Percentiles rank a stretch among this genome's conserved stretches.
Conservation (phyloP, 805 yeast species). For the Sporopachydermia lactativora region DNA sequence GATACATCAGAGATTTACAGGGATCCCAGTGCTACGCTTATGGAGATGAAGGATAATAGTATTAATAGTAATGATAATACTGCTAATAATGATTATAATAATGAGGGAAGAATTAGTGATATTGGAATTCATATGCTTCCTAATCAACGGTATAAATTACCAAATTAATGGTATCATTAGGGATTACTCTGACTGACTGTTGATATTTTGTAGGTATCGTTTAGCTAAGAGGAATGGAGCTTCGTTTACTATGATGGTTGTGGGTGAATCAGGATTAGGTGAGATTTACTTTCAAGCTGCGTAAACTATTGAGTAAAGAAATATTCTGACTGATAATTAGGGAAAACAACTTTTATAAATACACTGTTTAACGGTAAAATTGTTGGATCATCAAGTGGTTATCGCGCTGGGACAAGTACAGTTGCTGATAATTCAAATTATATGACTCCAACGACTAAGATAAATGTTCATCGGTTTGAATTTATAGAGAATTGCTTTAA, state of each 20-base stretch:
- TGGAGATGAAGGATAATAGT: too few species aligned
- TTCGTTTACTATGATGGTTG: constrained; percentile 67
- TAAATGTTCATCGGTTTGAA: constrained; percentile 28
- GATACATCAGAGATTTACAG: too few species aligned
- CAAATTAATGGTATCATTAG: too few species aligned
- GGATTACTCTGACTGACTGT: too few species aligned
- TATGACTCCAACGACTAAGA: constrained; percentile 21
- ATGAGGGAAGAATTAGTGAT: too few species aligned
- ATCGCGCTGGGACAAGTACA: too few species aligned
- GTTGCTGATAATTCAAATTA: too few species aligned
- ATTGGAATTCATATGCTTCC: too few species aligned
- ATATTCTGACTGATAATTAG: constrained; percentile 14
- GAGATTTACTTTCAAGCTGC: constrained; percentile 14
- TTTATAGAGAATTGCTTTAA: constrained; percentile 47
- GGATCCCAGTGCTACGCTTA: too few species aligned
- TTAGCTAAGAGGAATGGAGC: constrained; percentile 36
- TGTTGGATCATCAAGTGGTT: constrained; percentile 25
- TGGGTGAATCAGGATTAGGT: constrained; percentile 80
- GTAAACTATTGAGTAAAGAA: not conserved
- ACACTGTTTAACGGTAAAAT: constrained; percentile 50
- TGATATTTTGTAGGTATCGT: not conserved
- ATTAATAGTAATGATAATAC: too few species aligned
- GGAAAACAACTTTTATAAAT: constrained; percentile 70
- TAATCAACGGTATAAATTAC: too few species aligned
- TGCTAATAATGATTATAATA: too few species aligned